These are phyloP conservation scores for Takashimella tepidaria DNA, from an alignment of 1,284 basidiomycete species.

Conservation along the genomic window DNA sequence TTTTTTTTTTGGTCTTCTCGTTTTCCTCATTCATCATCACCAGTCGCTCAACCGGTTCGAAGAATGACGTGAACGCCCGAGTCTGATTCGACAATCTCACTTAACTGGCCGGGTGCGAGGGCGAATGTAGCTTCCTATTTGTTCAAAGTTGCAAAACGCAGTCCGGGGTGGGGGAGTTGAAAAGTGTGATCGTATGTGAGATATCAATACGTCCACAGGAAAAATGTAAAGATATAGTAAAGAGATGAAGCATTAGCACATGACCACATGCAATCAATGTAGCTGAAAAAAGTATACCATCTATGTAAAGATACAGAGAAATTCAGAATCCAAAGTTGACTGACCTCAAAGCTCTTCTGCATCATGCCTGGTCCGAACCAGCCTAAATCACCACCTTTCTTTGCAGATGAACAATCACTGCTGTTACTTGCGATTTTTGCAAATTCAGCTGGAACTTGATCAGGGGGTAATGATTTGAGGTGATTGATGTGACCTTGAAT, in stretches of 20 bases:
- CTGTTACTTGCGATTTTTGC: constrained; percentile 65
- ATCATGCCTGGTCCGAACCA: constrained; percentile 83
- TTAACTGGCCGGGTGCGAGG: constrained; percentile 76
- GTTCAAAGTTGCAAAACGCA: background rate
- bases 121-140: constrained; percentile 72
- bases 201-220: too few species aligned
- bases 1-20: too few species aligned
- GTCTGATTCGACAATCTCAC: constrained; percentile 81
- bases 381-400: constrained; percentile 76
- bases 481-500: constrained; percentile 56
- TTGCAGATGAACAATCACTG: constrained; percentile 84
- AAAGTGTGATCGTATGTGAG: too few species aligned
- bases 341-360: constrained; percentile 90
- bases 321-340: constrained; percentile 1
- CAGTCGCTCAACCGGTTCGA: constrained; percentile 75
- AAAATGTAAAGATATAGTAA: too few species aligned
- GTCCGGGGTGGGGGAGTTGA: too few species aligned
- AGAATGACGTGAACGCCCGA: constrained; percentile 95
- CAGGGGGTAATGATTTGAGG: constrained; percentile 39
- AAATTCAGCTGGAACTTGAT: constrained; percentile 60
- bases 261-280: too few species aligned
- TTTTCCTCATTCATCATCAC: too few species aligned
- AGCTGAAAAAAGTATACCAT: too few species aligned
- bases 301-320: background rate
- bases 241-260: too few species aligned